phyloP scores from a whole-genome alignment of 2,329 filamentous ascomycete species.

The Neonectria punicea region DNA sequence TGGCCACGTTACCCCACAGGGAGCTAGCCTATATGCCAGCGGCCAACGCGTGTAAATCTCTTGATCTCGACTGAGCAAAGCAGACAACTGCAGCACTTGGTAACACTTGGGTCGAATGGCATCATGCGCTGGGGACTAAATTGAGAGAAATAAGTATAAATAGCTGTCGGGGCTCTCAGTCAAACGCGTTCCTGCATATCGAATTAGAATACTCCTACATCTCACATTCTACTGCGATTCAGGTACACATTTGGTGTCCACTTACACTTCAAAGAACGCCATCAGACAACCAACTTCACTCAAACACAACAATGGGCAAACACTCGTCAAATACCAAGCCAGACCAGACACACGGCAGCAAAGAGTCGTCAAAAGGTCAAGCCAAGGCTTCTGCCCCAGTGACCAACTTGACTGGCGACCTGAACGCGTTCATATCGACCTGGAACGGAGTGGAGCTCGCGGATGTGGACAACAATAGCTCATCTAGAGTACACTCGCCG shows the following conservation, averaged over 20 bases:
- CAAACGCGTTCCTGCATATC: neutral
- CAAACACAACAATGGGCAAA: neutral
- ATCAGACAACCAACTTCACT: neutral
- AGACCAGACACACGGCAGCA: neutral
- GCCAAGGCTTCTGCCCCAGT: neutral
- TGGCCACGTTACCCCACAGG: constrained; percentile 15
- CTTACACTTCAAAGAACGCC: neutral
- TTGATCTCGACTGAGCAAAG: neutral
- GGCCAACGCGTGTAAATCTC: neutral
- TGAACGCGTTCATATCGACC: neutral
- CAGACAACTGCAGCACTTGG: neutral
- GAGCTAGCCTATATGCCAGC: neutral
- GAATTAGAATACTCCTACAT: neutral
- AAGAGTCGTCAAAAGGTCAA: neutral
- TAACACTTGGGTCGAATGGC: constrained; percentile 3
- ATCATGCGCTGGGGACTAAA: too few species aligned
- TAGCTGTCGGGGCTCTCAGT: neutral
- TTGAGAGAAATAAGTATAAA: neutral
- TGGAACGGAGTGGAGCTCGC: neutral
- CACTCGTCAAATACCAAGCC: neutral
- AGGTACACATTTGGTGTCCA: neutral
- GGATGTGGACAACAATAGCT: neutral
- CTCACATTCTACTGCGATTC: neutral
- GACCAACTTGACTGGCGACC: neutral
- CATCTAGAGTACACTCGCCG: neutral